Evolutionary conservation across 164 flowering plant species (phyloP), one percentile per base, ranked within the genome.

Genomic region (Tetracentron sinense): DNA sequence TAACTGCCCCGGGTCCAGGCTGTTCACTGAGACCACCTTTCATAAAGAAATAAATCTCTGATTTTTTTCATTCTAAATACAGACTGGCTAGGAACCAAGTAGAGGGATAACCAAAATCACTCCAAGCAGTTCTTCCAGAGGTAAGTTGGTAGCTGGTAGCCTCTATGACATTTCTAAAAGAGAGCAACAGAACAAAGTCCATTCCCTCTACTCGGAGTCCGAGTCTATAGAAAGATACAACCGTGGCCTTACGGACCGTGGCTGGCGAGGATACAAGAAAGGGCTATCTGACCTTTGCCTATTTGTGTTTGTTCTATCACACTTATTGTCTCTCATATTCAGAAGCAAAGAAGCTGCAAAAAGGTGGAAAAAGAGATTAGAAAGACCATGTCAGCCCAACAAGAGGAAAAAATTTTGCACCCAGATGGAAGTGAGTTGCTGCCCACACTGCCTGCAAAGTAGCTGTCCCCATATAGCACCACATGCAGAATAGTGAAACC

Each of bases 181-280:
- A 10, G 38, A 33, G 4, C 38, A 33, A 10, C 10, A 38, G 28
- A 21, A 6, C 17, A 8, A 6, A 44, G 11, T 38, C 44, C 51
- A 33, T 12, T 59, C 11, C 56, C 15, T 51, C 77, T 79, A 86
- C 57, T 89, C 95, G 0, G 98, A 82, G 59, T 88, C 97, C 7
- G 91, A 75, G 54, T 88, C 93, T 67, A 91, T 85, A 22, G 96
- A 88, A 16, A 94, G 77, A 63, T 77, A 77, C 67, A 83, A 69
- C 30, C 90, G 74, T 42, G 81, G 91, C 61, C 96, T 84, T 30
- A 83, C 90, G 42, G 96, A 85, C 60, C 97, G 95, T 64, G 80
- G 77, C 54, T 85, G 94, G 21, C 85, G 89, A 62, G 95, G 97
- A 66, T 75, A 82, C 2, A 83, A 72, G 65, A 89, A 86, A 49